Base-by-base conservation (phyloP, 345 rosid genomes). In the Eucalyptus curtisii region DNA sequence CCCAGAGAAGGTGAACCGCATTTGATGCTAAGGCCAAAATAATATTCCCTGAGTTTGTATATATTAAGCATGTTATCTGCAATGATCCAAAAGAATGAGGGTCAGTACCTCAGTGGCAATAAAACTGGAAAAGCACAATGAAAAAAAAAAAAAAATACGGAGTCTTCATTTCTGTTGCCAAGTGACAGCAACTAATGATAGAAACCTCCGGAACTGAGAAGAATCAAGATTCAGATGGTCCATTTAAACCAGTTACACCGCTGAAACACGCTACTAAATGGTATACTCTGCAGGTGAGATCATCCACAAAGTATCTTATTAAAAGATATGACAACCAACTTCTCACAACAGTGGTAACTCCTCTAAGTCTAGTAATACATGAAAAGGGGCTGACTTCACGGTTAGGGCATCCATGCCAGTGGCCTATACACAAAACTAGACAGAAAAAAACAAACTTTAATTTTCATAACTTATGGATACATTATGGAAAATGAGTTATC, bases 61-160 rank as follows among this genome's bases (percentile, higher is more conserved):
- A 97, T 89, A 96, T 97, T 91, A 97, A 93, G 93, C 99, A 94
- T 86, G 99, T 96, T 94, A 97, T 97, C 99, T 96, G 95, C 90
- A 89, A 88, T 87, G 79, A 89, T 88, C 90, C 91, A 90, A 81
- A 79, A 80, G 31, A 48, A 82, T 37, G 42, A 84, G n/a, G 61
- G 37, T 84, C 11, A 44, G 2, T 53, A 88, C 59, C 86, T 84
- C 80, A 84, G 31, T 76, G 8, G 5, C 45, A 20, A 76, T 3
- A 47, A 87, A 33, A 31, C 27, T 10, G 47, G 45, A 64, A 40
- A 40, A 48, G 7, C 88, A 87, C 37, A 27, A 17, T 86, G 4
- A 37, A 37, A 37, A 37, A n/a, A 30, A 24, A 25, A 64, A n/a
- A 48, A 14, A 50, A 50, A 17, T 50, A 50, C 45, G 55, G 53